Evolutionary conservation across 2,329 filamentous ascomycete genomes (phyloP), one percentile per base, ranked within the genome.

Genomic region (Cladobotryum protrusum): DNA sequence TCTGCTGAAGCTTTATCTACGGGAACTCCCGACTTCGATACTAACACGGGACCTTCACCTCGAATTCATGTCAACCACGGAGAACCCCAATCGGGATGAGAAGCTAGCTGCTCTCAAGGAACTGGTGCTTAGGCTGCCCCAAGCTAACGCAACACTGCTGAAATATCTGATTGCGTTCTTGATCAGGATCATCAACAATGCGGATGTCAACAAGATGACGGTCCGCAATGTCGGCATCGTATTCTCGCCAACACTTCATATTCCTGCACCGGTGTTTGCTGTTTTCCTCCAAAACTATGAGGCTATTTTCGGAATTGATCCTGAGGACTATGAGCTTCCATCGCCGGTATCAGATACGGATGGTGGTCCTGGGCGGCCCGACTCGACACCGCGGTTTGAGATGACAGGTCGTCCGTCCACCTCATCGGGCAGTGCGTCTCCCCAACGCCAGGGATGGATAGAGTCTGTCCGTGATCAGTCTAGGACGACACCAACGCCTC

Each of bases 211-310:
- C 74, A 97, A 96, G 76, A 99, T 99, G 93, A 96, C 88, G 11
- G 88, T 96, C 47, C 85, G 92, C 57, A 99, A 99, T 63, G 89
- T 99, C 48, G 92, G 93, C 56, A 97, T 99, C 59, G 92, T 99
- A 50, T 99, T 99, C 67, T 95, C 93, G 14, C 93, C 93, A 1
- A 97, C 93, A 0, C 78, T 99, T 48, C 97, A 97, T 66, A 96
- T 99, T 40, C 92, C 93, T 0, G 90, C 90, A 0, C 91, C 92
- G 0, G 86, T 99, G 11, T 96, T 99, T 65, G 90, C 91, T 3
- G 79, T 95, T 67, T 93, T 99, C 67, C 76, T 99, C 51, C 91
- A 93, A 56, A 91, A 97, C 61, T 96, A 89, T 63, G 79, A 87
- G 55, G 80, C 78, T 39, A 92, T 99, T 43, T 99, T 97, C 63